Percentiles rank a stretch among this genome's conserved stretches.
phyloP scores from a whole-genome alignment of 2,329 filamentous ascomycete genomes.

The Blumeria hordei region DNA sequence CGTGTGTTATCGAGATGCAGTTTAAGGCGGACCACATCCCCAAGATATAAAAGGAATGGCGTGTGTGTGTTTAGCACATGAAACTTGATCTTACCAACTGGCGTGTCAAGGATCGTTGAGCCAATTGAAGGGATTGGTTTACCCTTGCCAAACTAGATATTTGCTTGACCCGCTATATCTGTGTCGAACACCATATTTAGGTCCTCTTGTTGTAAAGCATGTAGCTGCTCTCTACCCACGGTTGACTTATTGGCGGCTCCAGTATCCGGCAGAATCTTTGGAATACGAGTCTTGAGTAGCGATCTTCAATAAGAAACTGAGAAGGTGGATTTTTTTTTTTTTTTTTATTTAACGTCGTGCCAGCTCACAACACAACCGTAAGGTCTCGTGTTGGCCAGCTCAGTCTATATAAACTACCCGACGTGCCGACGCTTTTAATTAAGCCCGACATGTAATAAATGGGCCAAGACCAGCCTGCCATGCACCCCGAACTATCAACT shows the following conservation, averaged over 20 bases:
- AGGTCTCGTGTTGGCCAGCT: too few species aligned
- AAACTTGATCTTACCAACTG: not conserved
- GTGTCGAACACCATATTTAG: not conserved
- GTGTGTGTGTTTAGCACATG: not conserved
- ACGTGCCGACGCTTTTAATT: too few species aligned
- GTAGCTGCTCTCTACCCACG: not conserved
- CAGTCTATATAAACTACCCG: too few species aligned
- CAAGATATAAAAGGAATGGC: not conserved
- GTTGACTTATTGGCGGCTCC: not conserved
- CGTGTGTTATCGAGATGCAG: not conserved
- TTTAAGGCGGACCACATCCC: not conserved
- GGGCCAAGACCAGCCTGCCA: too few species aligned
- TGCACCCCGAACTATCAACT: too few species aligned
- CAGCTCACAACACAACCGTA: too few species aligned
- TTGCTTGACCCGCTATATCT: not conserved
- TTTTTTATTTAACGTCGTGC: too few species aligned
- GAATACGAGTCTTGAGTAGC: not conserved
- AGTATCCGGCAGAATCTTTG: not conserved
- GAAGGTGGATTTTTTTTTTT: not conserved
- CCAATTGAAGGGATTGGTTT: not conserved
- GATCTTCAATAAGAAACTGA: too few species aligned
- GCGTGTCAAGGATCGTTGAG: not conserved
- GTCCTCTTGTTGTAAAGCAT: not conserved
- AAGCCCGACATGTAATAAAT: too few species aligned
- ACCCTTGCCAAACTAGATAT: not conserved